Evolutionary conservation across 306 rosid genomes (phyloP), one percentile per base, ranked within the genome.

Genomic region (Mimosa pudica): DNA sequence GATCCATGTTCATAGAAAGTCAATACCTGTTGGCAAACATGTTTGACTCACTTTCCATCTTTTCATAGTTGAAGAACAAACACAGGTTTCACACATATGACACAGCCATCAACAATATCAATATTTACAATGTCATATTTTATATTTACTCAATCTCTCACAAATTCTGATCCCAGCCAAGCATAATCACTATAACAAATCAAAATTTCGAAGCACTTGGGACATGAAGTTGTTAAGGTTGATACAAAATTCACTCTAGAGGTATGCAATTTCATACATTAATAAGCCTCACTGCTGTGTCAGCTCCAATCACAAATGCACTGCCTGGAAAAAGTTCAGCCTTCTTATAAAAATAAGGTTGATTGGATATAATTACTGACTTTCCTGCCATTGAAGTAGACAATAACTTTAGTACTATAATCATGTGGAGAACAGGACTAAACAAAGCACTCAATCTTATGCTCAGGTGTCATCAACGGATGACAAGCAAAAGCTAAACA

Each of bases 281-380:
- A 49, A 92, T 81, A 77, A 92, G 86, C 89, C 98, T 90, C 79
- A 78, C 94, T 83, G 87, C 98, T 45, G 98, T 95, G 85, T 95
- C 98, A 48, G 87, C 96, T 20, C 98, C 98, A 84, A 92, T 90
- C 80, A 95, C 97, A 85, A 95, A 95, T 52, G 94, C 92, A 89
- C 96, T 91, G 80, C 97, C 97, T 7, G 97, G 98, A 84, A 92
- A 95, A 67, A 91, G 86, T 82, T 92, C 97, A 45, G 96, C 97
- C 89, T 92, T 95, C 90, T 92, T 91, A 68, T 92, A 91, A 78
- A 95, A 92, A 73, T 70, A 92, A 58, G 98, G 98, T 77, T 92
- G 94, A 84, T 84, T 95, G 76, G 98, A 95, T 83, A 95, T 82
- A 48, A 95, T 89, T 51, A 92, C 87, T 3, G 97, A 84, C 88